Base-by-base conservation (phyloP, 352 stramenopile species). In the Pythium phragmiticola region DNA sequence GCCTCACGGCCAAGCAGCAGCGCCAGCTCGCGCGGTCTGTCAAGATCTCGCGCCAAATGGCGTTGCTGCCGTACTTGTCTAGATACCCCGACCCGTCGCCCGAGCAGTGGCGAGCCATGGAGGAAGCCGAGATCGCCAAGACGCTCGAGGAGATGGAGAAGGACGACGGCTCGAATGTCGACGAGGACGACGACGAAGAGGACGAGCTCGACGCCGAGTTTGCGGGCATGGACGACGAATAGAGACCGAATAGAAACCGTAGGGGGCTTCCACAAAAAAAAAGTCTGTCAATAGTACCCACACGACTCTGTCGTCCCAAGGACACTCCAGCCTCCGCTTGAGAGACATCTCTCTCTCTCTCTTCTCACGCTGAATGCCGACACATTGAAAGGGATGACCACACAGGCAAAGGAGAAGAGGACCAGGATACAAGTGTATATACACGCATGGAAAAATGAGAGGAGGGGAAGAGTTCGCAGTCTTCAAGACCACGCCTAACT, bases 1-100 rank as follows among this genome's bases (percentile, higher is more conserved):
- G 85, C 34, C 65, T 94, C 11, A 89, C 78, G 26, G 85, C 83
- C 68, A 92, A 92, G 79, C 82, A 94, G 71, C 85, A 94, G 73
- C 85, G 85, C 42, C 82, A 91, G 72, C 65, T 94, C 55, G 76
- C 82, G 63, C 79, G 80, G 33, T 81, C 78, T 23, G 74, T 94
- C 63, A 94, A 94, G 66, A 76, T 92, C 63, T 89, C 82, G 58
- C 82, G 85, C 57, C 85, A 94, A 54, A 43, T 94, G 43, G 82
- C 75, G 21, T 63, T 94, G 68, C 50, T 94, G 70, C 85, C 85
- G 56, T 92, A 77, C 73, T 68, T 91, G 53, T 91, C 82, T 42
- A 76, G 85, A 63, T 94, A 92, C 79, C 82, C 85, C 42, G 77
- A 90, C 58, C 85, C 85, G 55, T 89, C 85, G 50, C 85, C 85